These are phyloP conservation scores for Penicillium cinerascens DNA, from an alignment of 495 filamentous ascomycete genomes.

Conservation along the genomic window DNA sequence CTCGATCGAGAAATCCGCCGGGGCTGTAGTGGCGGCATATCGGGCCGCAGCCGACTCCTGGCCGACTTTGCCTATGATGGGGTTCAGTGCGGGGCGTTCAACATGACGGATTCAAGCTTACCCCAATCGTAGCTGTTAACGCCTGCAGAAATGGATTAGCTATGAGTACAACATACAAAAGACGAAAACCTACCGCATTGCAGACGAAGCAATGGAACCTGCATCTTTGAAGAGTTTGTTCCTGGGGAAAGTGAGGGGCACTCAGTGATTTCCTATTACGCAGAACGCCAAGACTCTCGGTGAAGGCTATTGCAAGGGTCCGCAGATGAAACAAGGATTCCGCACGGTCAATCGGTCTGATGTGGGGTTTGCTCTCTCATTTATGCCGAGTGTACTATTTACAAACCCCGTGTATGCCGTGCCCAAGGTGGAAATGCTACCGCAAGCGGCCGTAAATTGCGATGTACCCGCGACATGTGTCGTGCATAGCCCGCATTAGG, in stretches of 20 bases:
- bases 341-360: background rate
- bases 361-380: background rate
- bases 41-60: constrained; percentile 68
- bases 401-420: background rate
- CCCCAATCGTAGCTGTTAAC: constrained; percentile 99
- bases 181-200: constrained; percentile 71
- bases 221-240: constrained; percentile 49
- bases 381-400: background rate
- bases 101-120: constrained; percentile 25
- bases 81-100: constrained; percentile 26
- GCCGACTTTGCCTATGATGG: constrained; percentile 63
- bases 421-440: background rate
- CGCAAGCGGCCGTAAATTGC: background rate
- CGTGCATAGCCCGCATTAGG: background rate
- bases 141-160: constrained; percentile 40
- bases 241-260: constrained; percentile 10
- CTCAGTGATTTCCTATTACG: constrained; percentile 17
- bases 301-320: constrained; percentile 11
- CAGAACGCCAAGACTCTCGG: constrained; percentile 27
- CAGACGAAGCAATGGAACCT: constrained; percentile 82
- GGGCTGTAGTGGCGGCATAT: constrained; percentile 74
- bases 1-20: constrained; percentile 67
- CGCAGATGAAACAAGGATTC: background rate
- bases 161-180: background rate
- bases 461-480: background rate